Conservation (phyloP, 2,329 filamentous ascomycete genomes). For the Trichoderma koningii region DNA sequence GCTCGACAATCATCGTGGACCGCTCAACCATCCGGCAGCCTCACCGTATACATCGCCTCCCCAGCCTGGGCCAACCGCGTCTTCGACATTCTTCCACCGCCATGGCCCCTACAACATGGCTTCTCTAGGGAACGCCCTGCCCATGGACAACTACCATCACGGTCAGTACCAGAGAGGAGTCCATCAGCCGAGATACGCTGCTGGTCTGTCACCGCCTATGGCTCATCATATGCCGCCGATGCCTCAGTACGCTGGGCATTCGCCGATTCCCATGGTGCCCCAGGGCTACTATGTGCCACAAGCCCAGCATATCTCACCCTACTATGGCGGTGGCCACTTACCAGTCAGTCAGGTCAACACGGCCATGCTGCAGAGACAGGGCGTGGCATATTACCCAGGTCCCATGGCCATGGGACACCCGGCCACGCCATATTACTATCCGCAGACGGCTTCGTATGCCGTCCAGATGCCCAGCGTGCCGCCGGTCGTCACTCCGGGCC, state of each 20-base stretch:
- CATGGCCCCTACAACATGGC: slow-evolving; percentile 51
- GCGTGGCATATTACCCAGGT: slow-evolving; percentile 48
- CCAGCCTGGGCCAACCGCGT: slow-evolving; percentile 48
- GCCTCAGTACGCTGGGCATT: slow-evolving; percentile 45
- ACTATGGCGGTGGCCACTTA: slow-evolving; percentile 46
- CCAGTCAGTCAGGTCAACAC: slow-evolving; percentile 42
- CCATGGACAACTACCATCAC: slow-evolving; percentile 44
- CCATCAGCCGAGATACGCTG: slow-evolving; percentile 39
- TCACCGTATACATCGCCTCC: slow-evolving; percentile 44
- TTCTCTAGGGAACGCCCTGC: slow-evolving; percentile 48
- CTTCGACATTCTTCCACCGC: slow-evolving; percentile 31
- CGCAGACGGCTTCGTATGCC: slow-evolving; percentile 43
- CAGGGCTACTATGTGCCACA: slow-evolving; percentile 54
- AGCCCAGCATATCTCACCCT: slow-evolving; percentile 47
- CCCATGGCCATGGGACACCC: slow-evolving; percentile 47
- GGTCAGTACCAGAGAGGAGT: slow-evolving; percentile 42
- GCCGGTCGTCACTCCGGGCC: slow-evolving; percentile 40
- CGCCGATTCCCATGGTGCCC: slow-evolving; percentile 42
- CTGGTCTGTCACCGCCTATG: slow-evolving; percentile 43
- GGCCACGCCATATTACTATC: slow-evolving; percentile 51
- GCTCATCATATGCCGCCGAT: slow-evolving; percentile 45
- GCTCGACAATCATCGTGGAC: not conserved
- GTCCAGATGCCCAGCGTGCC: slow-evolving; percentile 39
- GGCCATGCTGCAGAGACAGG: slow-evolving; percentile 43
- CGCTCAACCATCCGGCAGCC: not conserved